Conservation (phyloP, 495 filamentous ascomycete species). For the Jackrogersella multiformis region DNA sequence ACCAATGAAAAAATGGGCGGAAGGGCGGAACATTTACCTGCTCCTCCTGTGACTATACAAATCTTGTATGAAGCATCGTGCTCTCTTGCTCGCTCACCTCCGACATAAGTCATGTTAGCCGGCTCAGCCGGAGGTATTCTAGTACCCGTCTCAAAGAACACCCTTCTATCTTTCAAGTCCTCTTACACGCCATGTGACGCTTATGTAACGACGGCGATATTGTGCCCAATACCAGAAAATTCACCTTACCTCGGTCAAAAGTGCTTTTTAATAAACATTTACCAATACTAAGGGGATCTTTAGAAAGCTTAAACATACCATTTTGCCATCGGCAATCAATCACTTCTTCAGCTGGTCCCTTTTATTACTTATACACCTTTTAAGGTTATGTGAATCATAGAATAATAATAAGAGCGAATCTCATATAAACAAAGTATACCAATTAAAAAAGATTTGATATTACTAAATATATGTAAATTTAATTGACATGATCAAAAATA, state of each 20-base stretch:
- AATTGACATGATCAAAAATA: neutral
- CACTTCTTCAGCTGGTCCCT: too few species aligned
- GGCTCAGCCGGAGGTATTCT: neutral
- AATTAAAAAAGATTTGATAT: neutral
- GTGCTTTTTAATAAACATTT: too few species aligned
- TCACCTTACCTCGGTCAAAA: neutral
- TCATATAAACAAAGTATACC: too few species aligned
- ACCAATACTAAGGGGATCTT: too few species aligned
- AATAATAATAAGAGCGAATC: too few species aligned
- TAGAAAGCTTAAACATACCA: too few species aligned
- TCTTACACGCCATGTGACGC: neutral
- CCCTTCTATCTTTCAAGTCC: neutral
- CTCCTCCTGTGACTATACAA: neutral
- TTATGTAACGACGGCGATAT: neutral
- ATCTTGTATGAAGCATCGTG: constrained; percentile 1
- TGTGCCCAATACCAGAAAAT: neutral
- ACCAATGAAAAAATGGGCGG: constrained; percentile 17
- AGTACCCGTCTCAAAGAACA: neutral
- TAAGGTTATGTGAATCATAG: too few species aligned
- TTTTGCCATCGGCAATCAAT: too few species aligned
- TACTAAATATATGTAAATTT: neutral
- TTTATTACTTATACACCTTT: too few species aligned
- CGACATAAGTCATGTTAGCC: neutral
- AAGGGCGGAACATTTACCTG: neutral
- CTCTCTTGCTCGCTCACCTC: constrained; percentile 9